Evolutionary conservation across 1,284 basidiomycete genomes (phyloP).

Genomic region (Rhodotorula sp.): DNA sequence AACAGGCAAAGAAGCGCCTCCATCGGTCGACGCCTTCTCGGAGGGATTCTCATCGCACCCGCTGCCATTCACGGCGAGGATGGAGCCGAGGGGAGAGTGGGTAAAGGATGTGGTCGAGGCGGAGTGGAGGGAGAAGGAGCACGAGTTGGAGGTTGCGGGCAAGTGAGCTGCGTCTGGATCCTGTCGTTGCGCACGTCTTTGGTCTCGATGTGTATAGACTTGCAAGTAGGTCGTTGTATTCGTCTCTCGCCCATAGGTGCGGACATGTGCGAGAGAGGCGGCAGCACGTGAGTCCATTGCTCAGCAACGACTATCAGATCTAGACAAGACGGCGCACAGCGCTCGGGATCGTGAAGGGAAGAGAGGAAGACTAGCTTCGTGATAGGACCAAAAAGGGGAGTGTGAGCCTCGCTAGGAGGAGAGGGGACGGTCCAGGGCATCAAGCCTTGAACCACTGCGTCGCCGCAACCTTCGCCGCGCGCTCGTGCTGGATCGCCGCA

Average conservation of each 20-base stretch:
- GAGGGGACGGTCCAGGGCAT: no score
- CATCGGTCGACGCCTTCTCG: constrained; percentile 37
- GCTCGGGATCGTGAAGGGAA: not conserved
- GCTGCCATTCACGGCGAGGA: constrained; percentile 33
- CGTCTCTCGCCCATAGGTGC: not conserved
- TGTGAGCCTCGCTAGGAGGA: no score
- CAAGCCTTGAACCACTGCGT: no score
- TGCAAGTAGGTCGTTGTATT: not conserved
- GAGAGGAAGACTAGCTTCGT: not conserved
- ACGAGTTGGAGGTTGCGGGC: not conserved
- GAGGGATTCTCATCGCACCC: constrained; percentile 44
- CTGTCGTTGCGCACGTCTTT: no score
- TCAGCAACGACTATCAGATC: not conserved
- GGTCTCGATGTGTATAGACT: not conserved
- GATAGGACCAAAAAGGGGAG: no score
- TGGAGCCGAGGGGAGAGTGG: constrained; percentile 28
- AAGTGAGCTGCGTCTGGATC: not conserved
- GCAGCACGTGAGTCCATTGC: constrained; percentile 1
- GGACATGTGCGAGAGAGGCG: not conserved
- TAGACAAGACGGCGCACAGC: not conserved
- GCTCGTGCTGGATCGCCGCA: no score
- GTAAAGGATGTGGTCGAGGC: constrained; percentile 20
- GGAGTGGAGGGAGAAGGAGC: not conserved
- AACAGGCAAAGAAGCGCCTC: constrained; percentile 10
- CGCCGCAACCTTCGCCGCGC: no score